A percentile compares a stretch with the other conserved stretches of the same genome.
Conservation (phyloP, 2,329 filamentous ascomycete species). For the Aureobasidium sp. region DNA sequence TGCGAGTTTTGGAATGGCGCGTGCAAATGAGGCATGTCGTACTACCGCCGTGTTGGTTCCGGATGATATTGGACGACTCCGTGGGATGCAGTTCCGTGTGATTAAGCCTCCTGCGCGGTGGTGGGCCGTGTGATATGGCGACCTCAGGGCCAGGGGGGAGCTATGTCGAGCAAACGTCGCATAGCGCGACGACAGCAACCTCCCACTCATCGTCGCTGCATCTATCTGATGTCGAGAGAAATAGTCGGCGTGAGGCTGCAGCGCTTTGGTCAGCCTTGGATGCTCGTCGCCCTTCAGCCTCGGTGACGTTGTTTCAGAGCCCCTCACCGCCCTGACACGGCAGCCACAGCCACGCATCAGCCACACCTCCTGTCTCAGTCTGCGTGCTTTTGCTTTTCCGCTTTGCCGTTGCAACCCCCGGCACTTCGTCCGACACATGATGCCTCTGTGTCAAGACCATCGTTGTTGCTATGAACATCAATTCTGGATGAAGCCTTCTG, state of each 20-base stretch:
- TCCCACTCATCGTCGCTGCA: conserved; percentile 51
- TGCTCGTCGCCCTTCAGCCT: neutral
- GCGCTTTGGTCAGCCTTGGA: neutral
- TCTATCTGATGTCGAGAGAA: neutral
- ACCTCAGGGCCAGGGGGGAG: conserved; percentile 40
- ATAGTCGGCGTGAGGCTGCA: neutral
- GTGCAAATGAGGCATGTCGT: conserved; percentile 55
- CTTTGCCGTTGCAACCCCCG: neutral
- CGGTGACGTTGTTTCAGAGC: conserved; percentile 3
- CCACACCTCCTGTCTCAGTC: neutral
- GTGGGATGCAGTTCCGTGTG: conserved; percentile 27
- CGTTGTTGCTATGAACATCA: neutral
- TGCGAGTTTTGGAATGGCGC: conserved; percentile 73
- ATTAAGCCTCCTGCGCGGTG: conserved; percentile 31
- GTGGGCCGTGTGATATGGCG: conserved; percentile 23
- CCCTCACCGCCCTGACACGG: neutral
- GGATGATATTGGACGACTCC: conserved; percentile 14
- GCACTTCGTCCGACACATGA: neutral
- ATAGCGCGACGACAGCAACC: conserved; percentile 66
- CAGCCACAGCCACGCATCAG: neutral
- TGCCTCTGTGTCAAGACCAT: neutral
- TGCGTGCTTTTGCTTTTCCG: neutral
- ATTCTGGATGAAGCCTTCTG: neutral
- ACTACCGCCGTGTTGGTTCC: conserved; percentile 47
- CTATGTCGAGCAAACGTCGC: conserved; percentile 57